Conservation (phyloP, 257 asterid species). For the Solanum corneliomulleri region DNA sequence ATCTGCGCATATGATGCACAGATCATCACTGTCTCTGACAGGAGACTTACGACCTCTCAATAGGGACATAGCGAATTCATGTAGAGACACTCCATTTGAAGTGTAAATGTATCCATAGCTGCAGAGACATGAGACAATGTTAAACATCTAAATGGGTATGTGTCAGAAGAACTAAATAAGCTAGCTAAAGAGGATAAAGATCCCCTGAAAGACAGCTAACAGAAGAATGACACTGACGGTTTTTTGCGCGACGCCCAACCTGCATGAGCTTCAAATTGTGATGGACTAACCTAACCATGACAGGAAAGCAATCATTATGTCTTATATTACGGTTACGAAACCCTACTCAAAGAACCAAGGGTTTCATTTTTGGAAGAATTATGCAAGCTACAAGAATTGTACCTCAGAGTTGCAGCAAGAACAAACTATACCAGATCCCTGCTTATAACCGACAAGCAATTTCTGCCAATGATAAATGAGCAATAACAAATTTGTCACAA, state of each 20-base stretch:
- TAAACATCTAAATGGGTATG: neutral
- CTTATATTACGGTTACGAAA: neutral
- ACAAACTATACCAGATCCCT: conserved; percentile 80
- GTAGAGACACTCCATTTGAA: conserved; percentile 94
- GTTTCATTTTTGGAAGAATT: neutral
- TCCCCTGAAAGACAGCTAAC: neutral
- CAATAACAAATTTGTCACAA: conserved; percentile 2
- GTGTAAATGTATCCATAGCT: conserved; percentile 40
- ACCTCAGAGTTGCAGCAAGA: conserved; percentile 86
- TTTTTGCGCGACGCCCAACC: conserved; percentile 97
- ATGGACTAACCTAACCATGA: conserved; percentile 83
- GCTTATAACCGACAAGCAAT: conserved; percentile 81
- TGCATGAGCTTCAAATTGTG: conserved; percentile 97
- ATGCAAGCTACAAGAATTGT: conserved; percentile 9
- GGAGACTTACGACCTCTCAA: conserved; percentile 63
- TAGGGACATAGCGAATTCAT: conserved; percentile 75
- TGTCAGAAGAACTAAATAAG: neutral
- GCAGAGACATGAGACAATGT: neutral
- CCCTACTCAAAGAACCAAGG: conserved; percentile 1
- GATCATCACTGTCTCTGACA: conserved; percentile 67
- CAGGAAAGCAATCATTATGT: neutral
- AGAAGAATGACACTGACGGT: conserved; percentile 56
- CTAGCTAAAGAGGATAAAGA: neutral
- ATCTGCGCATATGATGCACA: conserved; percentile 95
- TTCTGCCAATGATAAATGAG: conserved; percentile 33